Evolutionary conservation across 176 grass and related monocot genomes (phyloP).

Genomic region (Oryza officinalis): DNA sequence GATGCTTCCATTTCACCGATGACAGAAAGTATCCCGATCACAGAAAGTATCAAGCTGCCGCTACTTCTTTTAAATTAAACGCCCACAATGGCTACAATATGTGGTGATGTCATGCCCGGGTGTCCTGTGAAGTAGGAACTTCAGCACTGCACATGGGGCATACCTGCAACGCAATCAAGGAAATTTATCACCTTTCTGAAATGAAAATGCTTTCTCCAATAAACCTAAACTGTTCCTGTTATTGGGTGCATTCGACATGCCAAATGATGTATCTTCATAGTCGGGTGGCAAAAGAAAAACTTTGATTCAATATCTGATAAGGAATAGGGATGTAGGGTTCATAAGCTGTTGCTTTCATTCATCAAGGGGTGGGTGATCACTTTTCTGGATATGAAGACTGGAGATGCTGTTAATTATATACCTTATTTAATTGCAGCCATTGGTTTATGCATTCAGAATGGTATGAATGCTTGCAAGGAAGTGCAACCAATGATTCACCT

Average conservation of each 20-base stretch:
- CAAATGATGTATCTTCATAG: not conserved
- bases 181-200: not conserved
- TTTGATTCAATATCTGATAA: not conserved
- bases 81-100: not conserved
- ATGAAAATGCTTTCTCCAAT: not conserved
- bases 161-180: constrained; percentile 41
- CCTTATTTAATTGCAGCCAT: constrained; percentile 97
- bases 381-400: not conserved
- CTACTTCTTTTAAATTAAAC: not conserved
- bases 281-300: not conserved
- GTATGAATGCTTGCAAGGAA: constrained; percentile 91
- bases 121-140: constrained; percentile 56
- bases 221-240: not conserved
- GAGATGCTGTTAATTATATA: constrained; percentile 11
- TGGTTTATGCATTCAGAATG: constrained; percentile 94
- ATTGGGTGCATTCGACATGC: not conserved
- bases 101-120: constrained; percentile 25
- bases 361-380: not conserved
- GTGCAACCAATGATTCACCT: constrained; percentile 75
- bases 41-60: not conserved
- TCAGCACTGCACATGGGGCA: constrained; percentile 83
- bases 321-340: not conserved
- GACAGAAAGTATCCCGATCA: constrained; percentile 2
- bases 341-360: not conserved
- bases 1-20: constrained; percentile 23